phyloP scores from a whole-genome alignment of 495 filamentous ascomycete species.

The Hypoxylon fuscum region DNA sequence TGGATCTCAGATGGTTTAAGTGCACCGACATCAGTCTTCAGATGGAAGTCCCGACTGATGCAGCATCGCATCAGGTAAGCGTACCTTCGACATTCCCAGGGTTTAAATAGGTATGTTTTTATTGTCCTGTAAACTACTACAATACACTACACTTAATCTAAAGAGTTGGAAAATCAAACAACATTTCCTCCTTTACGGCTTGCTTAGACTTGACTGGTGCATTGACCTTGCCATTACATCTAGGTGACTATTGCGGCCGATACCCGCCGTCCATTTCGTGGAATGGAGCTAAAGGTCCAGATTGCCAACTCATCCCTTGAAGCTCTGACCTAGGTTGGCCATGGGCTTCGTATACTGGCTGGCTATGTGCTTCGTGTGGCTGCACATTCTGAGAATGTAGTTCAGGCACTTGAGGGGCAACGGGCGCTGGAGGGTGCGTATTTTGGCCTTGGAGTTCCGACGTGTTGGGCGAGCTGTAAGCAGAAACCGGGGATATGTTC shows the following conservation, averaged over 20 bases:
- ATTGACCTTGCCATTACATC: too few species aligned
- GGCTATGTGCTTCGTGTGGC: slow-evolving; percentile 32
- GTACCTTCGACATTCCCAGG: too few species aligned
- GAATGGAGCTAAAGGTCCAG: slow-evolving; percentile 46
- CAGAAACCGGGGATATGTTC: slow-evolving; percentile 54
- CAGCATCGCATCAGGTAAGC: too few species aligned
- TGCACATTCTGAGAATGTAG: slow-evolving; percentile 38
- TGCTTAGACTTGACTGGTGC: too few species aligned
- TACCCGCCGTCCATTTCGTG: slow-evolving; percentile 52
- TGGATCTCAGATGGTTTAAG: too few species aligned
- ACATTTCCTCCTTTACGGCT: too few species aligned
- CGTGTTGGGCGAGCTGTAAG: slow-evolving; percentile 28
- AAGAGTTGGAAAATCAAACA: too few species aligned
- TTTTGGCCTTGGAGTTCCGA: slow-evolving; percentile 48
- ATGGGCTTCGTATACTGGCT: slow-evolving; percentile 38
- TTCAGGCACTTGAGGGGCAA: slow-evolving; percentile 39
- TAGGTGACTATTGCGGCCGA: slow-evolving; percentile 13
- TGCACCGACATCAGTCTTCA: too few species aligned
- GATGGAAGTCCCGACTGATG: too few species aligned
- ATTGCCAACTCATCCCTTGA: slow-evolving; percentile 49
- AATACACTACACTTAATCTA: too few species aligned
- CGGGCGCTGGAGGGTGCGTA: slow-evolving; percentile 18
- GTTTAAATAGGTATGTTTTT: too few species aligned
- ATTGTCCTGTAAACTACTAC: too few species aligned
- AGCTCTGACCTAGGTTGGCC: slow-evolving; percentile 39